These are phyloP conservation scores for Leccinum incarnatum DNA, from an alignment of 768 basidiomycete genomes.

Conservation along the genomic window DNA sequence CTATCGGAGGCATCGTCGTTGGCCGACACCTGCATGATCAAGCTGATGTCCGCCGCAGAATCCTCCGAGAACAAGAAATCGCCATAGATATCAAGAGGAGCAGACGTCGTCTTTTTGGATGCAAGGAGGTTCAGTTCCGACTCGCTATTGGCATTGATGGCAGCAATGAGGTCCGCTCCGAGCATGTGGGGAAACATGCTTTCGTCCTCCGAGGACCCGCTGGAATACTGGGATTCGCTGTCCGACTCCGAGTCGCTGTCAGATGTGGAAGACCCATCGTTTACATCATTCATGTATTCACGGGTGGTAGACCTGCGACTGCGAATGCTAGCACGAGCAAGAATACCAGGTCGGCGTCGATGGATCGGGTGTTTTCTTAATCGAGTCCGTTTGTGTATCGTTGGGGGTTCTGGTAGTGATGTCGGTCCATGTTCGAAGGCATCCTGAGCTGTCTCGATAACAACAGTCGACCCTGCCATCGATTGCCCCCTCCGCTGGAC, in stretches of 20 bases:
- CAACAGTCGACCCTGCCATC: not conserved
- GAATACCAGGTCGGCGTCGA: constrained; percentile 16
- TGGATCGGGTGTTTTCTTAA: not conserved
- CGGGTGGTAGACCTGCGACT: constrained; percentile 9
- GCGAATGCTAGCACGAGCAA: constrained; percentile 22
- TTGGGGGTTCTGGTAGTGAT: not conserved
- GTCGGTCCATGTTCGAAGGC: not conserved
- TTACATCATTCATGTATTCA: not conserved
- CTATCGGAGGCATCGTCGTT: constrained; percentile 7
- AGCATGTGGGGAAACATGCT: constrained; percentile 25
- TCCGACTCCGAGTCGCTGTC: constrained; percentile 18
- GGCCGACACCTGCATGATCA: constrained; percentile 21
- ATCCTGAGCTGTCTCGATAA: not conserved
- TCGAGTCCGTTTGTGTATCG: not conserved
- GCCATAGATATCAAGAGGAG: constrained; percentile 4
- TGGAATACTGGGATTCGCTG: constrained; percentile 20
- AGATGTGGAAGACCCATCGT: constrained; percentile 9
- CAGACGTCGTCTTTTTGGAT: not conserved
- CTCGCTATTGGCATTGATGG: constrained; percentile 28
- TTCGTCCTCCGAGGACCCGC: constrained; percentile 20
- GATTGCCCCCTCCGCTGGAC: not conserved
- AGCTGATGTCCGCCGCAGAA: constrained; percentile 21
- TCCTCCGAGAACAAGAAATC: constrained; percentile 14
- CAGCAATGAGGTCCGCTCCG: constrained; percentile 27
- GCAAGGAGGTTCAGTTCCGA: constrained; percentile 16